Evolutionary conservation across 192 early-diverging fungal species (phyloP).

Genomic region (Martensiomyces pterosporus): DNA sequence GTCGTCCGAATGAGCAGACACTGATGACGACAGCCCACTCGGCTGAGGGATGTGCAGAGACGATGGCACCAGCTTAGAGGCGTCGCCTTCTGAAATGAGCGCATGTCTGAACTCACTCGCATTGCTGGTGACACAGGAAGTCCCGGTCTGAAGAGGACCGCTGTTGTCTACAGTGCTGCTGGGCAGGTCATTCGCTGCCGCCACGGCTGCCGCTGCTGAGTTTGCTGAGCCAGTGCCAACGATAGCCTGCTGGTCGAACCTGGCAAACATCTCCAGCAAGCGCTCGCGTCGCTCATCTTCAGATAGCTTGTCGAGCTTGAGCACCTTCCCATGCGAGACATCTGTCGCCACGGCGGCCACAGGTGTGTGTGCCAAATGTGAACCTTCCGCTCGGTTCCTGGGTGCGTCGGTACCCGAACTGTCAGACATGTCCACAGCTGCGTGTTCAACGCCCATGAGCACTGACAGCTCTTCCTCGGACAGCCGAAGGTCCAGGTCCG

Average conservation of each 20-base stretch:
- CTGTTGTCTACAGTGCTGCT: no score
- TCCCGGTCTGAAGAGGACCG: no score
- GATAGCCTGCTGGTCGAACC: constrained; percentile 35
- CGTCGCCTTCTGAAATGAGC: no score
- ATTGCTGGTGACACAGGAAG: no score
- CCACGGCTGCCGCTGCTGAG: not conserved
- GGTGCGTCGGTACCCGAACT: not conserved
- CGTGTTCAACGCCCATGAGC: constrained; percentile 10
- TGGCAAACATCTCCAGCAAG: constrained; percentile 29
- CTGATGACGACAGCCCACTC: not conserved
- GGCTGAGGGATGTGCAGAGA: not conserved
- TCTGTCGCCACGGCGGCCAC: constrained; percentile 7
- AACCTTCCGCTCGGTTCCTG: constrained; percentile 7
- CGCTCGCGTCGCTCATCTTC: constrained; percentile 10
- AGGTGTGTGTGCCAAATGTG: constrained; percentile 7
- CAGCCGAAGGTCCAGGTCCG: constrained; percentile 19
- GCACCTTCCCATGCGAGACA: constrained; percentile 13
- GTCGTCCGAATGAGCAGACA: not conserved
- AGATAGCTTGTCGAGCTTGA: constrained; percentile 7
- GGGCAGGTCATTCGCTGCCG: no score
- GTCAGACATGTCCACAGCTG: no score
- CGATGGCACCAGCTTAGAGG: no score
- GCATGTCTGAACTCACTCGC: no score
- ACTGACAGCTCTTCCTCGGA: constrained; percentile 12
- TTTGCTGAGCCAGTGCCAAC: constrained; percentile 8